Conservation (phyloP, 2,329 filamentous ascomycete genomes). For the Sphaerulina musiva region DNA sequence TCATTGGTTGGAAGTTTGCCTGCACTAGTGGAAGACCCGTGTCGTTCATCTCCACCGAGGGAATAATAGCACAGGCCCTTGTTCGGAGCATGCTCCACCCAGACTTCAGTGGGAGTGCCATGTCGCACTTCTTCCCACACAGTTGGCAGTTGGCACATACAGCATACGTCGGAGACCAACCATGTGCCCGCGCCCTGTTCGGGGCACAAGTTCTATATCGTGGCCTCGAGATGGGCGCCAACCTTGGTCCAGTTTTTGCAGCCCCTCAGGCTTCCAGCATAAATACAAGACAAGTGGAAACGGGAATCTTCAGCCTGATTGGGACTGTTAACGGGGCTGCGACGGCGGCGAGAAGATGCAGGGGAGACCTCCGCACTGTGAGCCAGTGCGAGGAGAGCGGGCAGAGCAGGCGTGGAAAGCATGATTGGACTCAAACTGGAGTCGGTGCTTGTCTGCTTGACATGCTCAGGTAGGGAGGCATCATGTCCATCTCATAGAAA, state of each 20-base stretch:
- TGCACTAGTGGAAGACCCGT: too few relatives aligned
- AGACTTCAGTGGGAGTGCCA: conserved; percentile 22
- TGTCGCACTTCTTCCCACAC: conserved; percentile 53
- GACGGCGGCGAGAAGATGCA: conserved; percentile 37
- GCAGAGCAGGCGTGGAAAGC: conserved; percentile 38
- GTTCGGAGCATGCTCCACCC: too few relatives aligned
- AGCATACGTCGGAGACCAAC: conserved; percentile 58
- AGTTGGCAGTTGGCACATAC: conserved; percentile 37
- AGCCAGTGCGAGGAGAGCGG: conserved; percentile 15
- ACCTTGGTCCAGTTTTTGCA: conserved; percentile 41
- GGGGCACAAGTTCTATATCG: conserved; percentile 54
- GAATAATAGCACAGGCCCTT: too few relatives aligned
- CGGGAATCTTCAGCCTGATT: conserved; percentile 50
- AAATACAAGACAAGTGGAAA: conserved; percentile 45
- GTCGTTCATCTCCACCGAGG: too few relatives aligned
- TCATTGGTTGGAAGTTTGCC: too few relatives aligned
- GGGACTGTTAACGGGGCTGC: conserved; percentile 34
- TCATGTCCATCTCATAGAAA: conserved; percentile 43
- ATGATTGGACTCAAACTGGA: too few relatives aligned
- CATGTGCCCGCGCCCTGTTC: conserved; percentile 50
- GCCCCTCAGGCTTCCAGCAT: conserved; percentile 19
- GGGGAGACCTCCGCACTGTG: conserved; percentile 28
- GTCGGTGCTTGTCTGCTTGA: conserved; percentile 42
- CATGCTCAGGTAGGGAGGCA: conserved; percentile 41
- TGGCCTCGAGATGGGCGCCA: conserved; percentile 48